phyloP scores from a whole-genome alignment of 495 filamentous ascomycete species.

The Hypoxylon crocopeplum region DNA sequence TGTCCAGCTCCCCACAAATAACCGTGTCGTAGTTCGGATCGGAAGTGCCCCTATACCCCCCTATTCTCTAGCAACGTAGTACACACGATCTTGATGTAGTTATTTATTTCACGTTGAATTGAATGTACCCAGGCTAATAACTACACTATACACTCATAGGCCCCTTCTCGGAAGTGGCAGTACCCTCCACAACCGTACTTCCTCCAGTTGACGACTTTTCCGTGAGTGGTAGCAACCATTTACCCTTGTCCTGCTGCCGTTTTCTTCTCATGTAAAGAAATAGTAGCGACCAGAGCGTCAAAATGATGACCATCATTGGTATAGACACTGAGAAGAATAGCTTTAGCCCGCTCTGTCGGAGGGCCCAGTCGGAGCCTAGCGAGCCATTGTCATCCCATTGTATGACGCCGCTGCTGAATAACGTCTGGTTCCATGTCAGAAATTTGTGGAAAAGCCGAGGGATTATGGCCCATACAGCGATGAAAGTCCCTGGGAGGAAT shows the following conservation, averaged over 20 bases:
- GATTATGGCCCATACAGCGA: conserved; percentile 41
- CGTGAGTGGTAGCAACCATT: conserved; percentile 1
- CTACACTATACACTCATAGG: not conserved
- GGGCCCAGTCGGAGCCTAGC: conserved; percentile 26
- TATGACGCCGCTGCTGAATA: conserved; percentile 45
- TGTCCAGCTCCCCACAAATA: too few relatives aligned
- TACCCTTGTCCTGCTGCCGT: not conserved
- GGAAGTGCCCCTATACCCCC: too few relatives aligned
- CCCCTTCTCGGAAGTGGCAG: not conserved
- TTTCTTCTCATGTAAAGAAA: conserved; percentile 27
- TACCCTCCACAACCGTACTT: not conserved
- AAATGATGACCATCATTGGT: conserved; percentile 34
- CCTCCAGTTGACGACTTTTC: not conserved
- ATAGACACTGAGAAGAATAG: conserved; percentile 35
- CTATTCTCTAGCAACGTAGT: too few relatives aligned
- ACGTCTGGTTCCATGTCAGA: conserved; percentile 35
- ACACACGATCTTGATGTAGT: too few relatives aligned
- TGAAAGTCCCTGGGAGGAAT: conserved; percentile 54
- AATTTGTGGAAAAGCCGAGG: conserved; percentile 1
- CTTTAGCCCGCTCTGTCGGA: conserved; percentile 19
- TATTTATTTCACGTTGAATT: too few relatives aligned
- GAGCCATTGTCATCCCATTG: conserved; percentile 32
- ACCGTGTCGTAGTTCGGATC: too few relatives aligned
- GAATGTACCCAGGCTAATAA: too few relatives aligned
- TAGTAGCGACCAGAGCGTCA: conserved; percentile 23